These are phyloP conservation scores for Friedmanniomyces endolithicus DNA, from an alignment of 495 filamentous ascomycete species.

Conservation along the genomic window DNA sequence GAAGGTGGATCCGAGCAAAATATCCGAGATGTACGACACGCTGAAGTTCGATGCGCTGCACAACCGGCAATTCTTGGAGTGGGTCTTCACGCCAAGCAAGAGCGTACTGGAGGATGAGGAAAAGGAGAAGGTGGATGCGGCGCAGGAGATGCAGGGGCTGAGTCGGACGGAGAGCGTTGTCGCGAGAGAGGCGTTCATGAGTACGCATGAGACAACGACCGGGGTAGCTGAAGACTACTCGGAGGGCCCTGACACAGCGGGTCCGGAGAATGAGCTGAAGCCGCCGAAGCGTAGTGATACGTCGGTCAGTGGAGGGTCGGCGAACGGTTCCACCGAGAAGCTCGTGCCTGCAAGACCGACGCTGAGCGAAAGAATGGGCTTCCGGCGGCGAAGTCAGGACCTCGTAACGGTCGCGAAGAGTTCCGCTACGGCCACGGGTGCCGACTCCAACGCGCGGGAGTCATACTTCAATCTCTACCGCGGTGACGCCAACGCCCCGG, in stretches of 20 bases:
- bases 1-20: slow-evolving; percentile 95
- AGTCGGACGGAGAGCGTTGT: slow-evolving; percentile 6
- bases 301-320: neutral
- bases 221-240: slow-evolving; percentile 1
- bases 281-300: slow-evolving; percentile 4
- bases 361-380: slow-evolving; percentile 30
- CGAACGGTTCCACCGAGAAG: slow-evolving; percentile 11
- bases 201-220: slow-evolving; percentile 4
- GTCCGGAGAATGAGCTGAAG: neutral
- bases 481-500: slow-evolving; percentile 43
- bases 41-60: slow-evolving; percentile 99
- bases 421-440: neutral
- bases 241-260: neutral
- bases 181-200: slow-evolving; percentile 11
- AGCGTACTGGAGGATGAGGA: slow-evolving; percentile 52
- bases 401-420: slow-evolving; percentile 4
- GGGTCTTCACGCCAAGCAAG: slow-evolving; percentile 79
- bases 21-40: slow-evolving; percentile 93
- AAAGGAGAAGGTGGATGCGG: slow-evolving; percentile 6
- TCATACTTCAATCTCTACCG: slow-evolving; percentile 82
- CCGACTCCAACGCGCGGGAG: slow-evolving; percentile 24
- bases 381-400: slow-evolving; percentile 28
- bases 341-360: slow-evolving; percentile 11
- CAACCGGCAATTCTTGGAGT: slow-evolving; percentile 93
- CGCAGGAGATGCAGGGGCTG: neutral